Conservation (phyloP, 495 filamentous ascomycete genomes). For the Cladorrhinum samala region DNA sequence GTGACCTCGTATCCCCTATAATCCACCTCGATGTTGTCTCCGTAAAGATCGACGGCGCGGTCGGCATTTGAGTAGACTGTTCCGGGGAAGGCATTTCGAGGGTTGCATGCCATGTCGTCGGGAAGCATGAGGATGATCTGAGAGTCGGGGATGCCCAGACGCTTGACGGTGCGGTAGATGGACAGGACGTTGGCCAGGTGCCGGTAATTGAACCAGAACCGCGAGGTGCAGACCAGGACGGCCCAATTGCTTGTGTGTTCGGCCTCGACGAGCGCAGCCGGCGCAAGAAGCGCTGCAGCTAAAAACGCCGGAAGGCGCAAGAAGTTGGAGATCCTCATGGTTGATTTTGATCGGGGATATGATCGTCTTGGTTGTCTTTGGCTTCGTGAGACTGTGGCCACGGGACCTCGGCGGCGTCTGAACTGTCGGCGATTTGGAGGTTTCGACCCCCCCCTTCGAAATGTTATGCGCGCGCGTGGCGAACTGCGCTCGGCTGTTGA, state of each 20-base stretch:
- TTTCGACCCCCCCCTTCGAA: not conserved
- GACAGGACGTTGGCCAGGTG: slow-evolving; percentile 97
- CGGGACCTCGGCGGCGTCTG: not conserved
- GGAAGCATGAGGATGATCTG: slow-evolving; percentile 99
- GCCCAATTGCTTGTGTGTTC: slow-evolving; percentile 99
- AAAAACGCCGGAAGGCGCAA: slow-evolving; percentile 36
- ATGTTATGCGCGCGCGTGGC: too few relatives aligned
- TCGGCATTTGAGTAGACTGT: slow-evolving; percentile 98
- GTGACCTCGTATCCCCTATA: slow-evolving; percentile 98
- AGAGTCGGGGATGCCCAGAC: slow-evolving; percentile 93
- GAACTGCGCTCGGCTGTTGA: not conserved
- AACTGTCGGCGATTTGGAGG: not conserved
- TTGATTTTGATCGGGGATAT: not conserved
- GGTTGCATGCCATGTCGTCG: slow-evolving; percentile 99
- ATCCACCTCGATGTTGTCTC: slow-evolving; percentile 98
- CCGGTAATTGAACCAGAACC: slow-evolving; percentile 99
- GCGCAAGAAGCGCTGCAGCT: slow-evolving; percentile 37
- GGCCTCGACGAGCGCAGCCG: slow-evolving; percentile 41
- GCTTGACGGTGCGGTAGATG: slow-evolving; percentile 96
- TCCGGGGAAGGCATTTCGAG: slow-evolving; percentile 93
- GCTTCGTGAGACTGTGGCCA: not conserved
- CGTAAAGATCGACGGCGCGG: slow-evolving; percentile 91
- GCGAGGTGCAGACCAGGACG: slow-evolving; percentile 93
- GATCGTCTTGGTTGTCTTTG: not conserved
- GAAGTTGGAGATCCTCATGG: slow-evolving; percentile 32